phyloP scores from a whole-genome alignment of 2,329 filamentous ascomycete genomes.

The Penicillium sp. region DNA sequence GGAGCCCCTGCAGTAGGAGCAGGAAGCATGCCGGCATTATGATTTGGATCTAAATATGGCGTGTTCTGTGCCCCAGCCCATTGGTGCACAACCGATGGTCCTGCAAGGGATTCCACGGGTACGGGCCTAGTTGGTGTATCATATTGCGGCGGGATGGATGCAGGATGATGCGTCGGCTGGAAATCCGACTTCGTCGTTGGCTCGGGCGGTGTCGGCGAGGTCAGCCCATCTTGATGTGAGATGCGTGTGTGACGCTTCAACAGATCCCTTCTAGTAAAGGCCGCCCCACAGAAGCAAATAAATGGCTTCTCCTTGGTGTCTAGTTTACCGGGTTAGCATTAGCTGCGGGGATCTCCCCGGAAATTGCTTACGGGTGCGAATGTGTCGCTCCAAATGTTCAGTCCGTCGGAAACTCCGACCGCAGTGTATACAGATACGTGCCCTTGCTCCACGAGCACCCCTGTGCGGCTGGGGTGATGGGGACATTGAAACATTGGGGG shows the following conservation, averaged over 20 bases:
- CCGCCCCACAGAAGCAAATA: slow-evolving; percentile 38
- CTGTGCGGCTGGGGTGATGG: slow-evolving; percentile 30
- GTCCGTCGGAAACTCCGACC: slow-evolving; percentile 37
- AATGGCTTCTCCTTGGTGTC: slow-evolving; percentile 41
- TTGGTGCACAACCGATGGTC: slow-evolving; percentile 25
- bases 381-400: slow-evolving; percentile 39
- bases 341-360: not conserved
- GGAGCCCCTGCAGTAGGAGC: slow-evolving; percentile 13
- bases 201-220: slow-evolving; percentile 33
- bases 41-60: slow-evolving; percentile 29
- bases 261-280: slow-evolving; percentile 38
- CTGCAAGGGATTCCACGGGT: slow-evolving; percentile 25
- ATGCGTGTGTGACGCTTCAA: slow-evolving; percentile 38
- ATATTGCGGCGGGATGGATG: slow-evolving; percentile 19
- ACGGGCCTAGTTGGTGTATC: slow-evolving; percentile 24
- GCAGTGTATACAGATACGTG: slow-evolving; percentile 36
- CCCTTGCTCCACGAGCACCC: slow-evolving; percentile 30
- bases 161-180: slow-evolving; percentile 19
- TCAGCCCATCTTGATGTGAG: slow-evolving; percentile 32
- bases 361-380: slow-evolving; percentile 35
- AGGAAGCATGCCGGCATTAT: slow-evolving; percentile 22
- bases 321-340: slow-evolving; percentile 12
- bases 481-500: slow-evolving; percentile 33
- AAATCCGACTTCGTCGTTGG: slow-evolving; percentile 19
- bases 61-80: slow-evolving; percentile 30